Evolutionary conservation across 371 early-diverging fungal genomes (phyloP), one percentile per base, ranked within the genome.

Genomic region (Mortierella sp.): DNA sequence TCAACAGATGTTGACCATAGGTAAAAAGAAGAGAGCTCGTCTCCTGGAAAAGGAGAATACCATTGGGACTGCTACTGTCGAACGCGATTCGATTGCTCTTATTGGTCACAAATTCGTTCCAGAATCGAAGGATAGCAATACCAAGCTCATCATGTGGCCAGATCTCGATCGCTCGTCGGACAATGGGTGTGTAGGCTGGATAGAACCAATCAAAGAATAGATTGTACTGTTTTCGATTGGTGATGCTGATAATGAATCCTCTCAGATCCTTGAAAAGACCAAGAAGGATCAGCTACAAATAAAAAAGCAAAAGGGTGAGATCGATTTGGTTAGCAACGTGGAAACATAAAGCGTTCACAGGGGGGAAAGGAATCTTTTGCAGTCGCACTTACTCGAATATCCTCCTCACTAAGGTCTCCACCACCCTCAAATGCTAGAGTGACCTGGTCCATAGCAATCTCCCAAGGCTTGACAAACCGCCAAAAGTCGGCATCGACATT

Each of bases 1-100:
- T 60, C 60, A 60, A 26, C 44, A 60, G 18, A 47, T 60, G 45
- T 26, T 66, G 58, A 51, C 72, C 72, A 60, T 71, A 71, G 15
- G 66, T 66, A 14, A 47, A 66, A 15, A 71, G 58, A 18, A 57
- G 25, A 18, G 25, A 66, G 60, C 30, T 70, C 55, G 26, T 57
- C 75, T 95, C 92, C 58, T 92, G 87, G 83, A 96, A 96, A 19
- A 95, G 82, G 30, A 96, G 82, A 28, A 96, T 92, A 19, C 95
- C 95, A 62, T 93, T 93, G 6, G 94, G 84, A 11, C 94, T 94
- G 5, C 93, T 90, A 21, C 90, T 80, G 25, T 95, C 95, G 83
- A 95, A 95, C 53, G 84, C 87, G 53, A 95, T 81, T 52, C 96
- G 86, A 76, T 93, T 91, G 53, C 88, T 85, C 64, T 87, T 86